Evolutionary conservation across 306 rosid species (phyloP), one percentile per base, ranked within the genome.

Genomic region (Styphnolobium japonicum): DNA sequence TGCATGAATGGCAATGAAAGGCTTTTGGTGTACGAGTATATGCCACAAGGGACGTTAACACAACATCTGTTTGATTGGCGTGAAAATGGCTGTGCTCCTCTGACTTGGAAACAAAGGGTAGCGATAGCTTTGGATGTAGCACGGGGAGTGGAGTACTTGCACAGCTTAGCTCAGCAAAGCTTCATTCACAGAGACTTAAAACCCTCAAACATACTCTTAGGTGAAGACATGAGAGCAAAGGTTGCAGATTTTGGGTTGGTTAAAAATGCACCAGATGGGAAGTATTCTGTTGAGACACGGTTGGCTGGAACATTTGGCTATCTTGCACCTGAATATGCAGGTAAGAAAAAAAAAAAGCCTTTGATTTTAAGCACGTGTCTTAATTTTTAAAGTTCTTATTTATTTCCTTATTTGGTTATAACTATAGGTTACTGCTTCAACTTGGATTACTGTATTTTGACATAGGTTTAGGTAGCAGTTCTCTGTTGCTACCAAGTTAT

Each of bases 281-380:
- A 92, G 78, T 89, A 90, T 74, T 92, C 96, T 6, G 93, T 92
- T 1, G 96, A 90, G 88, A 92, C 97, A 12, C 83, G 93, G 11
- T 76, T 92, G 84, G 97, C 97, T 0, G 97, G 97, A 80, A 92
- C 97, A 12, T 92, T 92, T 14, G 97, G 97, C 25, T 92, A 92
- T 86, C 88, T 92, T 29, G 97, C 97, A 42, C 97, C 97, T 73
- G 97, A 92, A 81, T 92, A 92, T 80, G 97, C 97, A 58, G 96
- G 97, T 92, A 87, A 70, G 81, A 61, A n/a, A n/a, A n/a, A n/a
- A n/a, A n/a, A n/a, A n/a, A 75, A 56, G 37, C 51, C 45, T 72
- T 52, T 31, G 18, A 29, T 14, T 65, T 74, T 42, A 49, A 27
- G 21, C 27, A 27, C 16, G 56, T 39, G 12, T 21, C 42, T 55